phyloP scores from a whole-genome alignment of 805 yeast genomes.

The Pichia gijzeniarum region DNA sequence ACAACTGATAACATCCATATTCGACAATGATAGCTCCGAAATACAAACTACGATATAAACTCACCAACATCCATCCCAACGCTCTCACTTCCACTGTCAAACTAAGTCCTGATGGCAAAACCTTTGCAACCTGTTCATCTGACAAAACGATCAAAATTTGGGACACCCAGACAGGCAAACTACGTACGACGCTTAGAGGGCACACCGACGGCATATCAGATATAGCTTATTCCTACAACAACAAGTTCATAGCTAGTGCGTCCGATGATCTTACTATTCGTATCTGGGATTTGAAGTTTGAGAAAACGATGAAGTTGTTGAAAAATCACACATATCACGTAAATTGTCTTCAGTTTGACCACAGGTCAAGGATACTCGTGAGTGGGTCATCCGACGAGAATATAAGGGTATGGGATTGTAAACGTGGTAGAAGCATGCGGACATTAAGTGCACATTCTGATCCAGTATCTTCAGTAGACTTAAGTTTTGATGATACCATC shows the following conservation, averaged over 20 bases:
- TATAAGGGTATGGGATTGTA: constrained; percentile 83
- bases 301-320: constrained; percentile 44
- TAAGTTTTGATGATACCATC: constrained; percentile 74
- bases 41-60: constrained; percentile 14
- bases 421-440: constrained; percentile 60
- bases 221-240: constrained; percentile 71
- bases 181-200: constrained; percentile 38
- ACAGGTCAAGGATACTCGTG: constrained; percentile 70
- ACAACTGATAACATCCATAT: no score
- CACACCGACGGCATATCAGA: constrained; percentile 72
- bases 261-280: constrained; percentile 81
- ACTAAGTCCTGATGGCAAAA: constrained; percentile 54
- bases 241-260: constrained; percentile 68
- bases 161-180: constrained; percentile 34
- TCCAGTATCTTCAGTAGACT: constrained; percentile 70
- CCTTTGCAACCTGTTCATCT: constrained; percentile 52
- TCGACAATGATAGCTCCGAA: neutral
- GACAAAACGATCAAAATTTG: constrained; percentile 57
- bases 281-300: constrained; percentile 56
- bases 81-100: constrained; percentile 40
- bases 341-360: constrained; percentile 60
- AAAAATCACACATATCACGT: constrained; percentile 84
- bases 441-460: constrained; percentile 91
- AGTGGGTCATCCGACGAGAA: constrained; percentile 90
- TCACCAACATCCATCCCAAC: constrained; percentile 13